phyloP scores from a whole-genome alignment of 2,329 filamentous ascomycete species.

The Aspergillus hortae region DNA sequence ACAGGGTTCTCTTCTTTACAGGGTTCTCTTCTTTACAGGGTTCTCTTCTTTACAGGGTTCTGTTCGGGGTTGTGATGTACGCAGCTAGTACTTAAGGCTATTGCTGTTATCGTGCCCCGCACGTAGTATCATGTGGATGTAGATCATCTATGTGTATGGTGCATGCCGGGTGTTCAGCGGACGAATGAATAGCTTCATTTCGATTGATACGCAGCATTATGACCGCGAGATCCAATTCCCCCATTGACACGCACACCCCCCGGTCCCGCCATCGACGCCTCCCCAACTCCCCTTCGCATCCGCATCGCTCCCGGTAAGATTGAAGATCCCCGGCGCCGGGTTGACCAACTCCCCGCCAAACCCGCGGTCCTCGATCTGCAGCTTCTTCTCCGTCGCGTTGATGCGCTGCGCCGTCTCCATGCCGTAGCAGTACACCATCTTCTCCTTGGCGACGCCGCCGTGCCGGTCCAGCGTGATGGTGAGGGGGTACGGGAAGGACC shows the following conservation, averaged over 20 bases:
- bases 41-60: no score
- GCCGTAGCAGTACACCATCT: conserved; percentile 60
- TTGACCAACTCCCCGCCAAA: conserved; percentile 53
- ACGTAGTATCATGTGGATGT: not conserved
- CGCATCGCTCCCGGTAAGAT: conserved; percentile 12
- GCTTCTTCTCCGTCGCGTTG: conserved; percentile 40
- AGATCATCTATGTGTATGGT: not conserved
- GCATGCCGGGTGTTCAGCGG: not conserved
- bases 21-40: no score
- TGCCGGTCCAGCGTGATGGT: conserved; percentile 60
- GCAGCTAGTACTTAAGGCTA: not conserved
- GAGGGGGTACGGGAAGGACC: conserved; percentile 60
- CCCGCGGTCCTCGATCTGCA: conserved; percentile 52
- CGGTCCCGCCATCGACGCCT: conserved; percentile 58
- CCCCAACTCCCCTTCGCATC: conserved; percentile 29
- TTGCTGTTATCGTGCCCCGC: not conserved
- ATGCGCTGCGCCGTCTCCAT: conserved; percentile 49
- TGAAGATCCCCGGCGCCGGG: conserved; percentile 45
- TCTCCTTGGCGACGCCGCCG: conserved; percentile 51
- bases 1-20: no score
- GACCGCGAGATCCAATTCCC: conserved; percentile 45
- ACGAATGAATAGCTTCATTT: not conserved
- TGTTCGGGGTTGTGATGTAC: no score
- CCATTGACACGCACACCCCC: conserved; percentile 60
- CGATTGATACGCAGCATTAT: not conserved